A percentile compares a stretch with the other conserved stretches of the same genome.
phyloP scores from a whole-genome alignment of 2,329 filamentous ascomycete genomes.

The Calonectria leucothoes region DNA sequence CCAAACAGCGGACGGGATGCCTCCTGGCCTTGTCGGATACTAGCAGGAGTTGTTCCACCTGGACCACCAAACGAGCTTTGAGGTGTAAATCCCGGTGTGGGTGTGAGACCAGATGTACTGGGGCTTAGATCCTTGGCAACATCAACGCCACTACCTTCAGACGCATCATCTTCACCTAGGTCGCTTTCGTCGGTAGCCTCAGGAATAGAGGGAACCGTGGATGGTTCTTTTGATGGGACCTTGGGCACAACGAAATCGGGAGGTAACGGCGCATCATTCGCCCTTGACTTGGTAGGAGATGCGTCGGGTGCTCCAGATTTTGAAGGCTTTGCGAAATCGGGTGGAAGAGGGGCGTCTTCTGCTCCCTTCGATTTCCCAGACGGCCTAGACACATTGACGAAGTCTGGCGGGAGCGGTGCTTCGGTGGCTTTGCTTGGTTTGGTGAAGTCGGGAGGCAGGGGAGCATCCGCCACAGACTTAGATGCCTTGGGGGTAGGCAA shows the following conservation, averaged over 20 bases:
- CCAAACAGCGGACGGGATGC: conserved; percentile 63
- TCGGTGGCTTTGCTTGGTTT: conserved; percentile 31
- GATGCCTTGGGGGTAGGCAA: conserved; percentile 49
- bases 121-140: conserved; percentile 73
- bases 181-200: conserved; percentile 53
- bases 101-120: conserved; percentile 55
- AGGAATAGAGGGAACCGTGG: conserved; percentile 51
- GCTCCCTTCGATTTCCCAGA: conserved; percentile 22
- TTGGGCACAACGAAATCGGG: conserved; percentile 50
- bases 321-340: conserved; percentile 41
- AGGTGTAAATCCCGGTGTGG: conserved; percentile 65
- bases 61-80: conserved; percentile 69
- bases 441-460: conserved; percentile 52
- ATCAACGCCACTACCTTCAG: conserved; percentile 72
- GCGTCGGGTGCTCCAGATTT: conserved; percentile 42
- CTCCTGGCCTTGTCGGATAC: conserved; percentile 54
- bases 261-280: conserved; percentile 54
- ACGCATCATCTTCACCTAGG: conserved; percentile 54
- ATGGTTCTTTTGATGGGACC: conserved; percentile 44
- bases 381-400: conserved; percentile 42
- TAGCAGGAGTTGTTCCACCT: conserved; percentile 51
- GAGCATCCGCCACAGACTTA: conserved; percentile 2
- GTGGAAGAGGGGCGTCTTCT: conserved; percentile 46
- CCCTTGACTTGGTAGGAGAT: conserved; percentile 47
- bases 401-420: conserved; percentile 49